A percentile compares a stretch with the other conserved stretches of the same genome.
These are phyloP conservation scores for Mycotypha africana DNA, from an alignment of 371 early-diverging fungal genomes.

Conservation along the genomic window DNA sequence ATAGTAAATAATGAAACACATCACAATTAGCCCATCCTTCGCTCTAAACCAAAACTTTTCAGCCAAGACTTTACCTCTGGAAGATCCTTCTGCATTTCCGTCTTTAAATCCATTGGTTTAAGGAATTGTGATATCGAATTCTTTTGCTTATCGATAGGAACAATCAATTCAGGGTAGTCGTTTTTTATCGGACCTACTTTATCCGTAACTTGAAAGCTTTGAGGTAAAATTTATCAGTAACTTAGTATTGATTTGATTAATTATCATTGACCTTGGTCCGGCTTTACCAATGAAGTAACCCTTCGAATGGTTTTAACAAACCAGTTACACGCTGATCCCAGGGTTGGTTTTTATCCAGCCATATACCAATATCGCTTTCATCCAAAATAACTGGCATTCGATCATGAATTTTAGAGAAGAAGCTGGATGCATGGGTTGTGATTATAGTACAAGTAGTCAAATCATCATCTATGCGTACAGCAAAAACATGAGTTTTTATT, in stretches of 20 bases:
- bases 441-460: constrained; percentile 49
- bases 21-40: too few relatives aligned
- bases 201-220: constrained; percentile 39
- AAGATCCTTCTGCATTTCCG: too few relatives aligned
- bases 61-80: too few relatives aligned
- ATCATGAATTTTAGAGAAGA: constrained; percentile 57
- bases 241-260: background rate
- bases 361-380: constrained; percentile 36
- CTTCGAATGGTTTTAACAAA: constrained; percentile 52
- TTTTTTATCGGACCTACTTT: constrained; percentile 32
- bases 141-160: constrained; percentile 28
- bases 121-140: constrained; percentile 31
- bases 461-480: background rate
- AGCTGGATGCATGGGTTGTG: constrained; percentile 39
- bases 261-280: background rate
- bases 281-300: constrained; percentile 37
- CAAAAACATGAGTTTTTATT: too few relatives aligned
- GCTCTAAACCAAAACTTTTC: too few relatives aligned
- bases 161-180: constrained; percentile 40
- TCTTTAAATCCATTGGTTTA: too few relatives aligned
- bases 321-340: too few relatives aligned
- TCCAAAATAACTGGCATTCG: constrained; percentile 73
- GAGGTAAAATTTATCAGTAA: constrained; percentile 1
- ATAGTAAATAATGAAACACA: too few relatives aligned
- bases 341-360: constrained; percentile 50